Evolutionary conservation across 176 grass and related monocot species (phyloP).

Genomic region (Rhynchospora breviuscula): DNA sequence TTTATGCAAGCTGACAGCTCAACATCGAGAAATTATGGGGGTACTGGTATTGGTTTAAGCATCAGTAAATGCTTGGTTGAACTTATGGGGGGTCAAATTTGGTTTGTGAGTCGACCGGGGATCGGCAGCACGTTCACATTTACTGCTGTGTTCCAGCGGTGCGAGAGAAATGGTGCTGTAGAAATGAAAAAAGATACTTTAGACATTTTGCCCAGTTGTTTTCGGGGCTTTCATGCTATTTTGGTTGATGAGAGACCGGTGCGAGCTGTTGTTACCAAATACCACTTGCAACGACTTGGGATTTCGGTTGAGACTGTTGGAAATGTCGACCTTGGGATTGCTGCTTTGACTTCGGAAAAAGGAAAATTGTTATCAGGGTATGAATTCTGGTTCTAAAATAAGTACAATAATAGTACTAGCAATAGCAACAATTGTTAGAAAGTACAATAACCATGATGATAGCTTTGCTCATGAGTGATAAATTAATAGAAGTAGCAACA

Average conservation of each 20-base stretch:
- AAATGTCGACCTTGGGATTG: constrained; percentile 40
- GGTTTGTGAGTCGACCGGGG: constrained; percentile 62
- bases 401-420: neutral
- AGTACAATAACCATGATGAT: neutral
- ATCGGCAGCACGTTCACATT: constrained; percentile 95
- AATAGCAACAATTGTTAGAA: neutral
- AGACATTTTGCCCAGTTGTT: constrained; percentile 61
- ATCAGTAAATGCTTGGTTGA: constrained; percentile 93
- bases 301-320: constrained; percentile 48
- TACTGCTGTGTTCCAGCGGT: constrained; percentile 50
- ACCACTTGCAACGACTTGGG: constrained; percentile 84
- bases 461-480: neutral
- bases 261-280: constrained; percentile 78
- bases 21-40: constrained; percentile 82
- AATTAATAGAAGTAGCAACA: neutral
- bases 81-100: constrained; percentile 85
- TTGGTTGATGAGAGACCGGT: constrained; percentile 79
- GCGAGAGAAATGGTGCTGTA: constrained; percentile 31
- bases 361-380: constrained; percentile 52
- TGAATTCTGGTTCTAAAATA: constrained; percentile 1
- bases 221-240: constrained; percentile 58
- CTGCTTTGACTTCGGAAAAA: constrained; percentile 52
- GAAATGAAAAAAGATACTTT: constrained; percentile 51
- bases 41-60: constrained; percentile 92
- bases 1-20: constrained; percentile 99